phyloP scores from a whole-genome alignment of 75 land plant genomes.

The Sequoiadendron giganteum region DNA sequence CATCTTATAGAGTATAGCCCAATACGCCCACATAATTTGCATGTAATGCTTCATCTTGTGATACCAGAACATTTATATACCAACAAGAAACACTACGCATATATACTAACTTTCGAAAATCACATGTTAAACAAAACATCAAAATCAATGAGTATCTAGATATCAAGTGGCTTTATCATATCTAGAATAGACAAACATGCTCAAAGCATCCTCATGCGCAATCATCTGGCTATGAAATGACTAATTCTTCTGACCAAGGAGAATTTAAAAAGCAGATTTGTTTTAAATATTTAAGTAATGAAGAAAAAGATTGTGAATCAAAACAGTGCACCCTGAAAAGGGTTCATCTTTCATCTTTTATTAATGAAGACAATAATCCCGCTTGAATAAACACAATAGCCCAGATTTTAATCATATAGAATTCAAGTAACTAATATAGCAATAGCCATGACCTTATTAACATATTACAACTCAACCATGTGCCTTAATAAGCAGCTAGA shows the following conservation, averaged over 20 bases:
- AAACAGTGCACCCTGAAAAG: neutral
- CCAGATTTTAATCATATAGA: neutral
- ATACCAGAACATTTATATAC: neutral
- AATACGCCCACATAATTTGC: neutral
- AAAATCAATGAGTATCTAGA: neutral
- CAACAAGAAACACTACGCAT: neutral
- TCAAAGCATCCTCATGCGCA: neutral
- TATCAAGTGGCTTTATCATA: neutral
- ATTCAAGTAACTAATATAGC: neutral
- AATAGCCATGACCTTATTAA: neutral
- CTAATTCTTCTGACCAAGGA: neutral
- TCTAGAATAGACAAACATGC: neutral
- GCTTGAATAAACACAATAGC: neutral
- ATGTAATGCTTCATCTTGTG: neutral
- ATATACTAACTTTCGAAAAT: neutral
- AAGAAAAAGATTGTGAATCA: neutral
- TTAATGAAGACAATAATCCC: neutral
- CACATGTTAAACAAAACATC: neutral
- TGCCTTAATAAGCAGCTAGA: neutral
- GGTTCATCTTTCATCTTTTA: neutral
- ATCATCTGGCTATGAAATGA: neutral
- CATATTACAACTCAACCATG: neutral
- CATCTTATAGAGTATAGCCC: no score
- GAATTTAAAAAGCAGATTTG: neutral
- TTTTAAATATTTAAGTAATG: neutral